Evolutionary conservation across 2,329 filamentous ascomycete genomes (phyloP).

Genomic region (Ophiostoma fasciatum): DNA sequence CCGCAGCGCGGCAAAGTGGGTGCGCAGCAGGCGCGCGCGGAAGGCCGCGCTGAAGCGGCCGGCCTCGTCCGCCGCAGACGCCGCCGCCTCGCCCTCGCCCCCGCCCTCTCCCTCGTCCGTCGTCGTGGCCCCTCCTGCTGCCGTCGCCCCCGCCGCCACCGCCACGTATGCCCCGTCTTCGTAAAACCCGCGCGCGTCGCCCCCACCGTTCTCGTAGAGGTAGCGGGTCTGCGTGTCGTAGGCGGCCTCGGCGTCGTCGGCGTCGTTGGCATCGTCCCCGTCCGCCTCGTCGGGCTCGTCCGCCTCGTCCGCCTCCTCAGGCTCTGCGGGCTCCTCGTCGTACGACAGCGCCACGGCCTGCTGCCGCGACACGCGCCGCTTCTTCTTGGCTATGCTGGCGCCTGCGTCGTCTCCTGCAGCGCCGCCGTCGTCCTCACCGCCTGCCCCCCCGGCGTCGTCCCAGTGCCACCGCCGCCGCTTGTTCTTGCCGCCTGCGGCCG

Average conservation of each 20-base stretch:
- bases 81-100: conserved; percentile 17
- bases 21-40: conserved; percentile 43
- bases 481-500: background rate
- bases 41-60: conserved; percentile 46
- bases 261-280: conserved; percentile 13
- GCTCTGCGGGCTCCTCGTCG: conserved; percentile 15
- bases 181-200: conserved; percentile 51
- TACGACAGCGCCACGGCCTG: conserved; percentile 13
- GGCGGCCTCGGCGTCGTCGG: conserved; percentile 11
- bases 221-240: conserved; percentile 21
- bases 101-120: conserved; percentile 11
- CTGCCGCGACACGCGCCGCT: conserved; percentile 3
- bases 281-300: conserved; percentile 16
- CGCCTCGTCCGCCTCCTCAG: conserved; percentile 4
- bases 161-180: conserved; percentile 68
- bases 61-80: conserved; percentile 9
- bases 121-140: too few relatives aligned
- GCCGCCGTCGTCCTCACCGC: background rate
- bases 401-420: background rate
- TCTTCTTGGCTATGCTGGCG: background rate
- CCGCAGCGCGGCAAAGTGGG: conserved; percentile 52
- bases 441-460: conserved; percentile 10
- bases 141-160: conserved; percentile 23
- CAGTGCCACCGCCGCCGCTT: conserved; percentile 9
- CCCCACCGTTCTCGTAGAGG: conserved; percentile 33